Evolutionary conservation across 2,329 filamentous ascomycete genomes (phyloP).

Genomic region (Nigrospora oryzae): DNA sequence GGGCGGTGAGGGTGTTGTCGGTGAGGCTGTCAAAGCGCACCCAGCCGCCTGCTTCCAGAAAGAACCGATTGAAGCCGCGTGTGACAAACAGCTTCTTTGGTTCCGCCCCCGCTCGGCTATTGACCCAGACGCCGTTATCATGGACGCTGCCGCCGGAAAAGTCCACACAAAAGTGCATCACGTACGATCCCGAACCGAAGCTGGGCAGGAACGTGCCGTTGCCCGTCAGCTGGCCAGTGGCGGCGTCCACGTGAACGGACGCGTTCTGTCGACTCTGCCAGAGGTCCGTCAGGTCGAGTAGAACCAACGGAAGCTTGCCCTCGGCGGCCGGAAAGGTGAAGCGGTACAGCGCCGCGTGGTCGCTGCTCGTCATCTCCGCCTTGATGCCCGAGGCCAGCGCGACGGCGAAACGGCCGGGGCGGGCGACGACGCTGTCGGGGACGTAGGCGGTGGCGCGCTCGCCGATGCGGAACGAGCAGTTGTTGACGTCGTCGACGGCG

Average conservation of each 20-base stretch:
- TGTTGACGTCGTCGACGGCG: slow-evolving; percentile 39
- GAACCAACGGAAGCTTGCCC: slow-evolving; percentile 36
- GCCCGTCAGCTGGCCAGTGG: slow-evolving; percentile 45
- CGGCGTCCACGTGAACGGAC: slow-evolving; percentile 36
- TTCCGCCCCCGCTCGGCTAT: slow-evolving; percentile 27
- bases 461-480: slow-evolving; percentile 43
- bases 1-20: slow-evolving; percentile 42
- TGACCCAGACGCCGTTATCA: slow-evolving; percentile 29
- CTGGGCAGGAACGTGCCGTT: slow-evolving; percentile 51
- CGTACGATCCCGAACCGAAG: slow-evolving; percentile 51
- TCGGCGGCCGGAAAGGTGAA: slow-evolving; percentile 43
- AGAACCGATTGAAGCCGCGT: slow-evolving; percentile 32
- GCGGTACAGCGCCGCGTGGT: slow-evolving; percentile 52
- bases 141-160: slow-evolving; percentile 35
- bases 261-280: slow-evolving; percentile 41
- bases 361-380: slow-evolving; percentile 51
- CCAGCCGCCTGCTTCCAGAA: slow-evolving; percentile 42
- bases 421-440: slow-evolving; percentile 33
- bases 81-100: slow-evolving; percentile 27
- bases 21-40: slow-evolving; percentile 37
- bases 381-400: slow-evolving; percentile 41
- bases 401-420: slow-evolving; percentile 51
- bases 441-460: slow-evolving; percentile 32
- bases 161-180: slow-evolving; percentile 52
- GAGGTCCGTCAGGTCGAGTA: slow-evolving; percentile 54